Percentiles rank a stretch among this genome's conserved stretches.
These are phyloP conservation scores for Stropharia rugosoannulata DNA, from an alignment of 768 basidiomycete species.

Conservation along the genomic window DNA sequence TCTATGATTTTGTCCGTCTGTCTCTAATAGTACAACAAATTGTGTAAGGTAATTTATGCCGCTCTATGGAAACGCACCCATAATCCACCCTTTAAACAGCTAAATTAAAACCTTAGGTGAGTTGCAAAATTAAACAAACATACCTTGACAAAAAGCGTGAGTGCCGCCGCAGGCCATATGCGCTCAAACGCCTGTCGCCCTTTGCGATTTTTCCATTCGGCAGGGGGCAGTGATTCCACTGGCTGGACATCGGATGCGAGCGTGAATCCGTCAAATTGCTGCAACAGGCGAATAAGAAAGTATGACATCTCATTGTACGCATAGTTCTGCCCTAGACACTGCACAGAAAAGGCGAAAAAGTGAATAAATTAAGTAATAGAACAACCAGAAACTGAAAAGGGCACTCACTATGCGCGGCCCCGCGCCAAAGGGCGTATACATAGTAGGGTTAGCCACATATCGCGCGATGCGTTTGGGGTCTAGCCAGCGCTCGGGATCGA, in stretches of 20 bases:
- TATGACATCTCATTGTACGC: constrained; percentile 78
- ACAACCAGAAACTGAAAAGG: neutral
- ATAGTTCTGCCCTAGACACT: constrained; percentile 76
- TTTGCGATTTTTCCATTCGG: constrained; percentile 49
- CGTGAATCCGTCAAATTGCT: constrained; percentile 59
- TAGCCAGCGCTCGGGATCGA: constrained; percentile 79
- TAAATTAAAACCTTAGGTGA: neutral
- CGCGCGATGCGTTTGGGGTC: constrained; percentile 49
- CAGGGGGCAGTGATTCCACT: constrained; percentile 56
- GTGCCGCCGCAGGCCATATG: constrained; percentile 60
- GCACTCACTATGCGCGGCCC: constrained; percentile 56
- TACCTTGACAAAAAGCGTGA: constrained; percentile 71
- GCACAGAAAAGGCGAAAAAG: constrained; percentile 1
- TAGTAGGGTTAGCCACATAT: constrained; percentile 59
- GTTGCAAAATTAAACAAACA: constrained; percentile 15
- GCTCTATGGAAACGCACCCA: constrained; percentile 51
- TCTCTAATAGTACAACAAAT: too few species aligned
- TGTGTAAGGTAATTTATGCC: neutral
- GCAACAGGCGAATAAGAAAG: constrained; percentile 66
- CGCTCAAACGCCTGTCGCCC: constrained; percentile 55
- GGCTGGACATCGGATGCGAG: constrained; percentile 65
- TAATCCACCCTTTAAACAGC: constrained; percentile 47
- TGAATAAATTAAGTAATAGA: neutral
- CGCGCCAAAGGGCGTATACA: constrained; percentile 74
- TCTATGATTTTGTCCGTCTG: too few species aligned